Evolutionary conservation across 1,139 yeast genomes (phyloP).

Genomic region (Blastobotrys indianensis): DNA sequence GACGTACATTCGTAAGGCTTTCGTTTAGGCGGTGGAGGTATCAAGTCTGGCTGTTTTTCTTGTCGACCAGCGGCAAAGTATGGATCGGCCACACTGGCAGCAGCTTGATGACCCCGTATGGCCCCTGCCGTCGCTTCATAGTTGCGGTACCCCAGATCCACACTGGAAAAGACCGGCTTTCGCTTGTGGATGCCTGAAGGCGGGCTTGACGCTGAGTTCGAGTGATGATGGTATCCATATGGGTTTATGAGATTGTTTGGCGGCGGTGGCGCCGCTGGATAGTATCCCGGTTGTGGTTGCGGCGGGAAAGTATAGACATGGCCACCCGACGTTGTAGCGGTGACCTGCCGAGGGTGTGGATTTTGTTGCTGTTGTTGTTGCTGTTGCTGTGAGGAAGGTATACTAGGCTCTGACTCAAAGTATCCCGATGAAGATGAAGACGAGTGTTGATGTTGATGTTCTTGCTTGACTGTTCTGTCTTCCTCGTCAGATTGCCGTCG

Average conservation of each 20-base stretch:
- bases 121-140: not conserved
- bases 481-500: slow-evolving; percentile 11
- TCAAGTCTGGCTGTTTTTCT: slow-evolving; percentile 3
- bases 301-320: slow-evolving; percentile 10
- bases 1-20: slow-evolving; percentile 25
- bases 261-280: slow-evolving; percentile 4
- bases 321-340: not conserved
- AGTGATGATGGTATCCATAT: slow-evolving; percentile 9
- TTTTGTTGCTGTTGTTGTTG: too few relatives aligned
- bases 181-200: slow-evolving; percentile 4
- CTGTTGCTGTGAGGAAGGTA: too few relatives aligned
- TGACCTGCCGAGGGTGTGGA: too few relatives aligned
- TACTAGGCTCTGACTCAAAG: too few relatives aligned
- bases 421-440: too few relatives aligned
- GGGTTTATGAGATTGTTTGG: slow-evolving; percentile 4
- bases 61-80: slow-evolving; percentile 5
- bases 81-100: slow-evolving; percentile 11
- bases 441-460: too few relatives aligned
- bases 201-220: slow-evolving; percentile 10
- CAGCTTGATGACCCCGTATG: not conserved
- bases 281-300: slow-evolving; percentile 4
- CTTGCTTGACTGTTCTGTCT: not conserved
- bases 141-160: slow-evolving; percentile 7
- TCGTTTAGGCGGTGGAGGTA: slow-evolving; percentile 14
- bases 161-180: slow-evolving; percentile 9